phyloP scores from a whole-genome alignment of 495 filamentous ascomycete species.

The Penicillium psychrofluorescens region DNA sequence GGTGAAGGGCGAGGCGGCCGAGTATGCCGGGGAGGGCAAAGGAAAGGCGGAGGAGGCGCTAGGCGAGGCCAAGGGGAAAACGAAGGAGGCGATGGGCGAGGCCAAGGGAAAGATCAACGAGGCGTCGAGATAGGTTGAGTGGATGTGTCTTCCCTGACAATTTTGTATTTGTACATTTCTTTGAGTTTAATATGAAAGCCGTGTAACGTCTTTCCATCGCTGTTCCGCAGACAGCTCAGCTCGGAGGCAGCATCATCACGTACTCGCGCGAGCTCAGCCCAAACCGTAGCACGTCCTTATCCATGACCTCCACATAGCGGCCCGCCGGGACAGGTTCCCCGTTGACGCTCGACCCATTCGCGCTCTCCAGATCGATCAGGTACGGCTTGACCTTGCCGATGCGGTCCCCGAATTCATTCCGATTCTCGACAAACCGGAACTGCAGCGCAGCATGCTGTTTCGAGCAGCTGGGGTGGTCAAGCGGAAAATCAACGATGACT shows the following conservation, averaged over 20 bases:
- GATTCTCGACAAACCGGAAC: slow-evolving; percentile 76
- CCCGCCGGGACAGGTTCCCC: slow-evolving; percentile 62
- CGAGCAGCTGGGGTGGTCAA: slow-evolving; percentile 86
- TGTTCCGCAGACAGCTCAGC: not conserved
- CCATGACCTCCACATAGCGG: slow-evolving; percentile 77
- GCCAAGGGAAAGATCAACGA: slow-evolving; percentile 14
- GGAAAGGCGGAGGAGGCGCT: slow-evolving; percentile 32
- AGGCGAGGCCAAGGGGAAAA: slow-evolving; percentile 37
- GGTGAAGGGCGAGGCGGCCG: slow-evolving; percentile 34
- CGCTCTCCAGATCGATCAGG: slow-evolving; percentile 86
- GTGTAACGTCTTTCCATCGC: not conserved
- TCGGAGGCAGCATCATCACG: slow-evolving; percentile 62
- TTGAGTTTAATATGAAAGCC: slow-evolving; percentile 1
- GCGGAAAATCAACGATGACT: slow-evolving; percentile 70
- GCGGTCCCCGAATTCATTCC: slow-evolving; percentile 79
- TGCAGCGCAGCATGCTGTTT: slow-evolving; percentile 95
- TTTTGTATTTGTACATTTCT: too few relatives aligned
- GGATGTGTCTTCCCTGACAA: too few relatives aligned
- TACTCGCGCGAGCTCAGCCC: slow-evolving; percentile 83
- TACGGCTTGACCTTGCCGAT: slow-evolving; percentile 80
- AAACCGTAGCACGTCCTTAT: slow-evolving; percentile 85
- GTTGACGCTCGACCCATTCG: slow-evolving; percentile 84
- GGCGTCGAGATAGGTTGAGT: too few relatives aligned
- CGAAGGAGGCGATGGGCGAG: slow-evolving; percentile 31
- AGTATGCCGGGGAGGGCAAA: slow-evolving; percentile 26